These are phyloP conservation scores for Capniomyces stellatus DNA, from an alignment of 371 early-diverging fungal genomes.

Conservation along the genomic window DNA sequence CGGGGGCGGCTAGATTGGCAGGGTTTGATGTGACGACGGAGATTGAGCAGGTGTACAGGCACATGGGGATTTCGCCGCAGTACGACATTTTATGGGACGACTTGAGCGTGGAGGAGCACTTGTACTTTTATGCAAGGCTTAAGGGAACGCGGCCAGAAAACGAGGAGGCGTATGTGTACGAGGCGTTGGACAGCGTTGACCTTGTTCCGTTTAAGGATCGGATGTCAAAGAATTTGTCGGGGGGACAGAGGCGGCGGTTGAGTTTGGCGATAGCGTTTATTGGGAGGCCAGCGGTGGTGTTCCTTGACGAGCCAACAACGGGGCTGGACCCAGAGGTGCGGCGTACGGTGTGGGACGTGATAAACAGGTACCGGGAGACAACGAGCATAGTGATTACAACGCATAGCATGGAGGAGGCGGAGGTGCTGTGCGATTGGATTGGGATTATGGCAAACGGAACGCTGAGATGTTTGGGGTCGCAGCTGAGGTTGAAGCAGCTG, in stretches of 20 bases:
- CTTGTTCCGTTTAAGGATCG: not conserved
- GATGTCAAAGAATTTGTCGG: not conserved
- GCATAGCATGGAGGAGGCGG: slow-evolving; percentile 64
- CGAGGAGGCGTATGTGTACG: not conserved
- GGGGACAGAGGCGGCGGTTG: slow-evolving; percentile 39
- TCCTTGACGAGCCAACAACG: slow-evolving; percentile 76
- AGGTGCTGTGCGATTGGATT: slow-evolving; percentile 33
- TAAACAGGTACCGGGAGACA: slow-evolving; percentile 25
- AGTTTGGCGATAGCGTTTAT: slow-evolving; percentile 55
- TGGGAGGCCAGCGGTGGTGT: slow-evolving; percentile 50
- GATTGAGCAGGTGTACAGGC: slow-evolving; percentile 29
- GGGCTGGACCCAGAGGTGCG: slow-evolving; percentile 43
- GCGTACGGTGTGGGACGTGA: not conserved
- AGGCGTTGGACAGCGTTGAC: not conserved
- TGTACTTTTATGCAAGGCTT: not conserved
- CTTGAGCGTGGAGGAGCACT: not conserved
- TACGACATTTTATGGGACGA: slow-evolving; percentile 2
- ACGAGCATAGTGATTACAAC: slow-evolving; percentile 44
- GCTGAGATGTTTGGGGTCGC: slow-evolving; percentile 40
- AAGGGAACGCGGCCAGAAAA: not conserved
- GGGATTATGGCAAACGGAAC: slow-evolving; percentile 59
- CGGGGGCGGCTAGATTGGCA: slow-evolving; percentile 36
- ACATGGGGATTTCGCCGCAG: not conserved
- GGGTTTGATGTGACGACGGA: slow-evolving; percentile 37
- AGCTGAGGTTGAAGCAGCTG: slow-evolving; percentile 39